These are phyloP conservation scores for Cicer bijugum DNA, from an alignment of 306 rosid genomes.

Conservation along the genomic window DNA sequence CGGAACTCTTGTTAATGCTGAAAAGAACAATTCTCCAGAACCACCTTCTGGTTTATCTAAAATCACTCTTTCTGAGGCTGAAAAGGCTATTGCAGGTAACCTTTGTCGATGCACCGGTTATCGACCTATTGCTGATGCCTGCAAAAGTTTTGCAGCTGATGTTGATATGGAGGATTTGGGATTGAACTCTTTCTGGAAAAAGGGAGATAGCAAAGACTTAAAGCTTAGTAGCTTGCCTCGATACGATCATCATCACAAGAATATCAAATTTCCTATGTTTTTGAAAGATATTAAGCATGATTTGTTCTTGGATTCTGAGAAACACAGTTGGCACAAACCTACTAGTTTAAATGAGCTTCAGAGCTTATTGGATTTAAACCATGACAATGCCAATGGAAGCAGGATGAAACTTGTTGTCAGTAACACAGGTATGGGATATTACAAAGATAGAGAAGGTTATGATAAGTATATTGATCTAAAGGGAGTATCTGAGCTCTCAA, in stretches of 20 bases:
- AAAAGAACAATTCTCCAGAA: conserved; percentile 56
- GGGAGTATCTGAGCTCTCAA: conserved; percentile 62
- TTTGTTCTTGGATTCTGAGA: conserved; percentile 51
- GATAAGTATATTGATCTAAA: conserved; percentile 65
- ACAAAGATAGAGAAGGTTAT: conserved; percentile 60
- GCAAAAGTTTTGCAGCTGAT: conserved; percentile 86
- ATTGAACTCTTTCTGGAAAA: conserved; percentile 75
- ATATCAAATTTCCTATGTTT: conserved; percentile 62
- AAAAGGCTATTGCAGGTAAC: conserved; percentile 78
- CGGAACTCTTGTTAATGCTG: conserved; percentile 74
- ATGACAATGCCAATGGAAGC: conserved; percentile 12
- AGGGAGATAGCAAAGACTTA: conserved; percentile 58
- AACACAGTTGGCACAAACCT: conserved; percentile 66
- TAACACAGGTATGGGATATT: conserved; percentile 84
- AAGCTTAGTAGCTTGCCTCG: conserved; percentile 58
- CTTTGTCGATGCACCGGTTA: conserved; percentile 98
- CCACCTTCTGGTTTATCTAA: conserved; percentile 81
- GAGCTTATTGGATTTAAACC: conserved; percentile 46
- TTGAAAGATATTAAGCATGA: conserved; percentile 57
- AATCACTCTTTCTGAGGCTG: conserved; percentile 68
- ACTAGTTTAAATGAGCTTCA: conserved; percentile 58
- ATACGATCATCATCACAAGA: conserved; percentile 46
- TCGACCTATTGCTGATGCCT: conserved; percentile 87
- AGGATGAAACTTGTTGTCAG: conserved; percentile 63
- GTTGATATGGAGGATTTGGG: conserved; percentile 96